A percentile compares a stretch with the other conserved stretches of the same genome.
Evolutionary conservation across 305 asterid genomes (phyloP).

Genomic region (Caryopteris hybrid): DNA sequence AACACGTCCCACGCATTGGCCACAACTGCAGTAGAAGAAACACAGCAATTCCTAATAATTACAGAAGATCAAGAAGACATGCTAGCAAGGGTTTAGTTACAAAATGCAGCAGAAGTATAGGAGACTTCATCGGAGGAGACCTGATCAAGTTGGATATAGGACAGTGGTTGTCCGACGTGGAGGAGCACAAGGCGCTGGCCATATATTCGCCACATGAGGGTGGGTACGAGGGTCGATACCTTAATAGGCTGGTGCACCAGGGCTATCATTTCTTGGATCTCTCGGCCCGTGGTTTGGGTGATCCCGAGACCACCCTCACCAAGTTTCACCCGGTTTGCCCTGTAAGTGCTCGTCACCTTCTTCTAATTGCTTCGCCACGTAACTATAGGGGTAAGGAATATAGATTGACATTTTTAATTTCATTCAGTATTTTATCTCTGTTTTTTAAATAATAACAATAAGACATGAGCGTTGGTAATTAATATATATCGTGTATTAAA

Average conservation of each 20-base stretch:
- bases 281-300: constrained; percentile 83
- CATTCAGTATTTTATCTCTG: too few relatives aligned
- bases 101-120: constrained; percentile 39
- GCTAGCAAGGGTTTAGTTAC: constrained; percentile 18
- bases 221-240: constrained; percentile 81
- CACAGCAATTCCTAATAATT: neutral
- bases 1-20: constrained; percentile 10
- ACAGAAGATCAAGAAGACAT: constrained; percentile 1
- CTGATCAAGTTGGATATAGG: constrained; percentile 58
- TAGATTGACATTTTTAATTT: too few relatives aligned
- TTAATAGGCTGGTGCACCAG: constrained; percentile 51
- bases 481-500: too few relatives aligned
- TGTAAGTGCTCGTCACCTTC: constrained; percentile 26
- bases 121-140: constrained; percentile 85
- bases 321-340: constrained; percentile 89
- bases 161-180: constrained; percentile 71
- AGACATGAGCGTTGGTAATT: too few relatives aligned
- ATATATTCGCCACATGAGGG: constrained; percentile 88
- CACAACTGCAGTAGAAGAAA: neutral
- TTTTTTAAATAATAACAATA: too few relatives aligned
- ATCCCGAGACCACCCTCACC: constrained; percentile 84
- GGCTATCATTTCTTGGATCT: constrained; percentile 81
- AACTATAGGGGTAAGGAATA: too few relatives aligned
- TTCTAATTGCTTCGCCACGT: too few relatives aligned
- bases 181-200: constrained; percentile 82